Percentiles rank a stretch among this genome's conserved stretches.
phyloP scores from a whole-genome alignment of 305 asterid genomes.

The Fraxinus nigra region DNA sequence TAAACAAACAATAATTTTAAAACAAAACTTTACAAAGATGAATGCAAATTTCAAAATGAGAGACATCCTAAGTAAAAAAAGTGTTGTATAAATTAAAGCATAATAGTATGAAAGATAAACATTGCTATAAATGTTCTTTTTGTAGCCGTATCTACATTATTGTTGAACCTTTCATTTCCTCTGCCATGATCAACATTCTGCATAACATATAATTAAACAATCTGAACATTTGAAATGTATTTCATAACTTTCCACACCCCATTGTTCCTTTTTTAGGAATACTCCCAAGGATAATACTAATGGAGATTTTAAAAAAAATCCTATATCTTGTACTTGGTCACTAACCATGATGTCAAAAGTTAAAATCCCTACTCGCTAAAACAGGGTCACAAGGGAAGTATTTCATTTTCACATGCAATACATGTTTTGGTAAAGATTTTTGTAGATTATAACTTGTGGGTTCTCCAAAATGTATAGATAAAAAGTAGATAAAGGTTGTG shows the following conservation, averaged over 20 bases:
- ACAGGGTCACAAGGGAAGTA: neutral
- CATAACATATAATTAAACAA: neutral
- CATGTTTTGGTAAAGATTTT: neutral
- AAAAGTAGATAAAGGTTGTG: neutral
- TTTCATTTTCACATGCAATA: neutral
- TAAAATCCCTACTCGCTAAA: neutral
- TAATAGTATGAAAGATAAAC: neutral
- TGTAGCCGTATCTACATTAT: neutral
- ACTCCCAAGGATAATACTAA: neutral
- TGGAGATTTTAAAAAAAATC: neutral
- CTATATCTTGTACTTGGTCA: neutral
- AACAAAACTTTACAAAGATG: neutral
- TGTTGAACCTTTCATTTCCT: neutral
- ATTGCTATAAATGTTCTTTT: neutral
- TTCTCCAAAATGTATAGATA: neutral
- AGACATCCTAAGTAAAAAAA: neutral
- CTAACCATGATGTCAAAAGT: neutral
- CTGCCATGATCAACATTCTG: neutral
- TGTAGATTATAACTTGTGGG: neutral
- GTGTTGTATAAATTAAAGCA: neutral
- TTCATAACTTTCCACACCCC: neutral
- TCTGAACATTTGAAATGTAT: neutral
- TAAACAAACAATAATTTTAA: too few relatives aligned
- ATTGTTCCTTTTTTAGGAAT: neutral
- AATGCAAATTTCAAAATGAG: neutral